Evolutionary conservation across 176 grass and related monocot genomes (phyloP).

Genomic region (Bothriochloa decipiens): DNA sequence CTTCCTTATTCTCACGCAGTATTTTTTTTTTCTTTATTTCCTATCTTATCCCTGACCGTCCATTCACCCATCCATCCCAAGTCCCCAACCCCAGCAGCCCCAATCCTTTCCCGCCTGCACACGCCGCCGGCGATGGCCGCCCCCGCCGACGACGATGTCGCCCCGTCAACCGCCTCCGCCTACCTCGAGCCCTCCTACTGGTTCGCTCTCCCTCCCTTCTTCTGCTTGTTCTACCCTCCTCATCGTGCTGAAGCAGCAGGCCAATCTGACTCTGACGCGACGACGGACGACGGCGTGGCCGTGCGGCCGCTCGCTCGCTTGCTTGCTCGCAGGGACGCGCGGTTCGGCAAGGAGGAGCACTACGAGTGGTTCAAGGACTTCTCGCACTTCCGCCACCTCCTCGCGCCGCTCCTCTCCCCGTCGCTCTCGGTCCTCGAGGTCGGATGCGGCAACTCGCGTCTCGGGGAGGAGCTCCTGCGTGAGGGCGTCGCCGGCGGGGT

Average conservation of each 20-base stretch:
- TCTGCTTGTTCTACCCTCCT: background rate
- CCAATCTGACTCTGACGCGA: background rate
- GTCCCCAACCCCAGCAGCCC: background rate
- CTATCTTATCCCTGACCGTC: background rate
- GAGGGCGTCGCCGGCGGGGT: conserved; percentile 74
- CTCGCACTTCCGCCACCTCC: conserved; percentile 94
- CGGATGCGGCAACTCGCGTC: conserved; percentile 82
- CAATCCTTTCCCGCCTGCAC: background rate
- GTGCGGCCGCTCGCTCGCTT: background rate
- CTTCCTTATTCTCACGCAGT: background rate
- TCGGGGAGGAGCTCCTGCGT: conserved; percentile 67
- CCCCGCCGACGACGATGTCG: conserved; percentile 42
- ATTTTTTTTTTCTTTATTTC: background rate
- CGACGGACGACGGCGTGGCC: background rate
- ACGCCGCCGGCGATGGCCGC: conserved; percentile 7
- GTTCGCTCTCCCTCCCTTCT: conserved; percentile 23
- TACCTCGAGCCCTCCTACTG: conserved; percentile 76
- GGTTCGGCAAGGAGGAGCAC: conserved; percentile 92
- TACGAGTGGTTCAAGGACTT: conserved; percentile 95
- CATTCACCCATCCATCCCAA: background rate
- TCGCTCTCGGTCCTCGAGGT: conserved; percentile 81
- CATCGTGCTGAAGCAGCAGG: background rate
- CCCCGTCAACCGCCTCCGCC: conserved; percentile 46
- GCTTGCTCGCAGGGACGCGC: conserved; percentile 61
- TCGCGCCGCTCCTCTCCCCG: conserved; percentile 75